A percentile compares a stretch with the other conserved stretches of the same genome.
These are phyloP conservation scores for Tetrastigma voinierianum DNA, from an alignment of 164 flowering plant species.

Conservation along the genomic window DNA sequence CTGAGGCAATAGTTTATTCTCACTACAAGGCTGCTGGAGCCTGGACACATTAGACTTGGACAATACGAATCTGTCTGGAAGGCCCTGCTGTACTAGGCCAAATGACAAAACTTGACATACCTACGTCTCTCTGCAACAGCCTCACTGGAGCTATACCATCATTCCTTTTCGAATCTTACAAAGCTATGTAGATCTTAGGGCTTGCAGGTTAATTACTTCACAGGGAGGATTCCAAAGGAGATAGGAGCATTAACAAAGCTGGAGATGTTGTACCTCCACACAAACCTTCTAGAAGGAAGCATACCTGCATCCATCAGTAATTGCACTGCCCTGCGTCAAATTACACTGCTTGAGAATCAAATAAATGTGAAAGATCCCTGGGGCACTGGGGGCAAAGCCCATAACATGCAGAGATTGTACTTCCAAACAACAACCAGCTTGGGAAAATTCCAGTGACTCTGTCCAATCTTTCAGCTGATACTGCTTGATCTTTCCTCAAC, in stretches of 20 bases:
- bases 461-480: slow-evolving; percentile 11
- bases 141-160: slow-evolving; percentile 11
- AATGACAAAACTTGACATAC: slow-evolving; percentile 12
- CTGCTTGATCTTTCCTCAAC: slow-evolving; percentile 7
- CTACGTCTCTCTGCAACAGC: slow-evolving; percentile 3
- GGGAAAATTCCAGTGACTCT: slow-evolving; percentile 10
- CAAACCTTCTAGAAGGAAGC: slow-evolving; percentile 8
- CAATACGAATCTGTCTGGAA: slow-evolving; percentile 2
- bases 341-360: slow-evolving; percentile 5
- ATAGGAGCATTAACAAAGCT: slow-evolving; percentile 12
- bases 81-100: slow-evolving; percentile 14
- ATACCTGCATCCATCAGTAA: slow-evolving; percentile 18
- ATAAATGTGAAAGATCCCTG: slow-evolving; percentile 15
- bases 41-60: background rate
- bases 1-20: background rate
- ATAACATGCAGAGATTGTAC: slow-evolving; percentile 12
- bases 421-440: slow-evolving; percentile 1
- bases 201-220: slow-evolving; percentile 5
- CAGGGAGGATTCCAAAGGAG: slow-evolving; percentile 12
- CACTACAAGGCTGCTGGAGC: background rate
- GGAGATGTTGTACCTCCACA: slow-evolving; percentile 12
- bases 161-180: slow-evolving; percentile 11
- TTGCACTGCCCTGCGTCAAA: slow-evolving; percentile 6
- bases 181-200: background rate
- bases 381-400: slow-evolving; percentile 11